These are phyloP conservation scores for Solanum neorickii DNA, from an alignment of 257 asterid species.

Conservation along the genomic window DNA sequence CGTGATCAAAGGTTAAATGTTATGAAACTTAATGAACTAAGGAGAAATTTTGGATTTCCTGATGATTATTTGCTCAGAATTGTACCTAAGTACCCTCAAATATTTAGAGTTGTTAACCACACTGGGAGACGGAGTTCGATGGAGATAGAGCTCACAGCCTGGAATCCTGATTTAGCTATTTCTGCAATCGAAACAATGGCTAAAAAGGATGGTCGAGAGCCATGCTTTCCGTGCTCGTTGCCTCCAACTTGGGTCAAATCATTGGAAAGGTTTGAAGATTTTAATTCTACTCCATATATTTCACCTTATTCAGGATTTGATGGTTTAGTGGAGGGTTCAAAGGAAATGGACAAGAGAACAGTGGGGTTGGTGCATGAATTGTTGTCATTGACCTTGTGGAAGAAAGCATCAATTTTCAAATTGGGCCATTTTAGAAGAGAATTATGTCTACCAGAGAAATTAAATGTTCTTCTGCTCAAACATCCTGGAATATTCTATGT, in stretches of 20 bases:
- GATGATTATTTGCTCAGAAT: slow-evolving; percentile 80
- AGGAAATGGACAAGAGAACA: slow-evolving; percentile 63
- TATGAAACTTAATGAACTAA: slow-evolving; percentile 42
- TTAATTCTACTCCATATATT: slow-evolving; percentile 61
- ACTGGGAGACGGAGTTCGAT: slow-evolving; percentile 69
- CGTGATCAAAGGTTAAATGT: slow-evolving; percentile 56
- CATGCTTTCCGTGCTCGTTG: slow-evolving; percentile 52
- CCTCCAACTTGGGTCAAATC: slow-evolving; percentile 48
- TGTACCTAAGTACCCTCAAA: slow-evolving; percentile 64
- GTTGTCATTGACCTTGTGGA: slow-evolving; percentile 75
- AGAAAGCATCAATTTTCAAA: slow-evolving; percentile 59
- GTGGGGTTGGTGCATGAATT: slow-evolving; percentile 67
- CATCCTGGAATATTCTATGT: slow-evolving; percentile 56
- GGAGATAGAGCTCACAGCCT: slow-evolving; percentile 65
- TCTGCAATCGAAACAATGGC: slow-evolving; percentile 54
- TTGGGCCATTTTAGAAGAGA: slow-evolving; percentile 70
- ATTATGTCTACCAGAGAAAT: slow-evolving; percentile 55
- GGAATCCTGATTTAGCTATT: slow-evolving; percentile 41
- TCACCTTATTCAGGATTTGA: slow-evolving; percentile 48
- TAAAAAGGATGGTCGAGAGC: slow-evolving; percentile 30
- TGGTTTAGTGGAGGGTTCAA: slow-evolving; percentile 37
- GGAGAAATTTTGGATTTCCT: slow-evolving; percentile 48
- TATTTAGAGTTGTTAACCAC: slow-evolving; percentile 48
- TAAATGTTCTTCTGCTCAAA: slow-evolving; percentile 61
- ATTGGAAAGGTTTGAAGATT: slow-evolving; percentile 66